phyloP scores from a whole-genome alignment of 1,284 basidiomycete species.

The Rhodotorula sp. region DNA sequence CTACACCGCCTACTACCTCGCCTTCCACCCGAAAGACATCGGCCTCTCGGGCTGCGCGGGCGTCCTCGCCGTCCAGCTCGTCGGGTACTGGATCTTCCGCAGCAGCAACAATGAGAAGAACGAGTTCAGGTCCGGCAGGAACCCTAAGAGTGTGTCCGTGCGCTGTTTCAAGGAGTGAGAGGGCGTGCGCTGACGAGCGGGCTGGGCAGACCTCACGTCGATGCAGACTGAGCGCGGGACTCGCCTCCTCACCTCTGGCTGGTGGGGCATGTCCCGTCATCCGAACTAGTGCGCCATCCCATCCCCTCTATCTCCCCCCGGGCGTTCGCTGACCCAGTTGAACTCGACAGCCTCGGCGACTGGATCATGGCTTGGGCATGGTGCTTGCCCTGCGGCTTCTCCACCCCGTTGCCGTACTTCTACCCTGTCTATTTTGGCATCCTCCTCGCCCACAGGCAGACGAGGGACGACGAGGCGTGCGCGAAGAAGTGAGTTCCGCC shows the following conservation, averaged over 20 bases:
- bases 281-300: conserved; percentile 57
- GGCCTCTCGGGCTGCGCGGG: conserved; percentile 62
- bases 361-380: conserved; percentile 86
- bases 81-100: conserved; percentile 92
- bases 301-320: background rate
- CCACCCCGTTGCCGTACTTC: conserved; percentile 93
- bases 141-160: conserved; percentile 70
- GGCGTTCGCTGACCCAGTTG: background rate
- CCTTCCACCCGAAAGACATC: conserved; percentile 78
- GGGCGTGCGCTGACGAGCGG: rapidly evolving
- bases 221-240: conserved; percentile 83
- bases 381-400: conserved; percentile 90
- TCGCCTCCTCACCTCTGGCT: conserved; percentile 88
- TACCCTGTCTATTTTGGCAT: conserved; percentile 84
- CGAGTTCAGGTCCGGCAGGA: conserved; percentile 86
- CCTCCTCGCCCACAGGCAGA: conserved; percentile 85
- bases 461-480: conserved; percentile 89
- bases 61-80: conserved; percentile 67
- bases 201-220: conserved; percentile 62
- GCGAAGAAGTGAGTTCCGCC: conserved; percentile 66
- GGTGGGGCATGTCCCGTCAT: conserved; percentile 95
- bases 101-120: conserved; percentile 90
- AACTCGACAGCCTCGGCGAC: conserved; percentile 62
- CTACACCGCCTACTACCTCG: conserved; percentile 90
- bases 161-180: too few species aligned